Evolutionary conservation across 306 rosid genomes (phyloP).

Genomic region (Begonia fuchsioides): DNA sequence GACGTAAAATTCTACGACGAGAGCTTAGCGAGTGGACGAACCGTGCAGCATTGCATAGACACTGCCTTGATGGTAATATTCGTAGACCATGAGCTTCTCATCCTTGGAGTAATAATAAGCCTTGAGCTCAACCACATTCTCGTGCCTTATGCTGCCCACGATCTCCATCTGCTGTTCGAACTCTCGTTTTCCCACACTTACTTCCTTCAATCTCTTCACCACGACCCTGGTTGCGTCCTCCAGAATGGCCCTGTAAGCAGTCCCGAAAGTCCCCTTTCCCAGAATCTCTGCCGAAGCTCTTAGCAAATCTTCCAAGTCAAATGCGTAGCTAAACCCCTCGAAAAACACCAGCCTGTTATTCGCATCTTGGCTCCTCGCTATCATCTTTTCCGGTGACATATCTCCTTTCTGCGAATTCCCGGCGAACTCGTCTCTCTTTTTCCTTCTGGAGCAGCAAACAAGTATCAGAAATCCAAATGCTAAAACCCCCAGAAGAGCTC

Average conservation of each 20-base stretch:
- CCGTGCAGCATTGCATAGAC: slow-evolving; percentile 68
- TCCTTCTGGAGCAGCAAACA: slow-evolving; percentile 46
- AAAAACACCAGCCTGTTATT: slow-evolving; percentile 61
- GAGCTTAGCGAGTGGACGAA: slow-evolving; percentile 15
- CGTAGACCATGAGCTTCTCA: slow-evolving; percentile 62
- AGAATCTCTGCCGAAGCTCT: slow-evolving; percentile 92
- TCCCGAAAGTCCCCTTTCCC: slow-evolving; percentile 87
- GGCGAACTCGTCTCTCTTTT: slow-evolving; percentile 17
- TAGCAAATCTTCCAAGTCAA: slow-evolving; percentile 86
- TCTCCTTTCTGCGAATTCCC: slow-evolving; percentile 53
- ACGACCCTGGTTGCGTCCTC: slow-evolving; percentile 75
- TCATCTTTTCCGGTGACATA: slow-evolving; percentile 73
- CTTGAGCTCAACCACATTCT: slow-evolving; percentile 70
- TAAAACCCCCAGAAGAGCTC: slow-evolving; percentile 31
- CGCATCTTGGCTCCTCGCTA: slow-evolving; percentile 59
- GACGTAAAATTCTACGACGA: background rate
- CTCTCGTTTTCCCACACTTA: slow-evolving; percentile 46
- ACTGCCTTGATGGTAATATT: slow-evolving; percentile 54
- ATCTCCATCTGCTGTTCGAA: slow-evolving; percentile 79
- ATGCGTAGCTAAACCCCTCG: slow-evolving; percentile 62
- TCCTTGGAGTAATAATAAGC: slow-evolving; percentile 71
- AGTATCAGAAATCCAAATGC: slow-evolving; percentile 32
- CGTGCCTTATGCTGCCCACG: slow-evolving; percentile 68
- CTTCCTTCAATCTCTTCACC: slow-evolving; percentile 79
- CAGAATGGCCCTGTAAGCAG: slow-evolving; percentile 60